These are phyloP conservation scores for Candida piceae DNA, from an alignment of 805 yeast species.

Conservation along the genomic window DNA sequence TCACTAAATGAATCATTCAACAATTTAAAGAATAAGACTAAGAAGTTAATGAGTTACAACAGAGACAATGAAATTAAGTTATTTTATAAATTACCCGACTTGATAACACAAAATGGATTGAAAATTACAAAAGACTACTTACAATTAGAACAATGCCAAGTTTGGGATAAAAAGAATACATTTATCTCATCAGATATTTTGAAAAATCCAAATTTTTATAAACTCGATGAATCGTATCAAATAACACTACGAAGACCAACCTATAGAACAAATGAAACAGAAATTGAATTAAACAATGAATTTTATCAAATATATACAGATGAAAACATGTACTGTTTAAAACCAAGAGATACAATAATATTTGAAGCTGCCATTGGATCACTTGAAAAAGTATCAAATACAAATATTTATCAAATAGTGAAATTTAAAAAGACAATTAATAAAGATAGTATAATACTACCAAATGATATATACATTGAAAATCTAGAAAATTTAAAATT, in stretches of 20 bases:
- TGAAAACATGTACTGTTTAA: constrained; percentile 1
- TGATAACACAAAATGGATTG: not conserved
- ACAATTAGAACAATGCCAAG: constrained; percentile 12
- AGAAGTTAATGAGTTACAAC: no score
- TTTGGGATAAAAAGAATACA: not conserved
- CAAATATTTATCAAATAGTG: constrained; percentile 8
- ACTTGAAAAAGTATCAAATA: constrained; percentile 4
- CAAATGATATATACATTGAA: constrained; percentile 36
- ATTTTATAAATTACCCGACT: no score
- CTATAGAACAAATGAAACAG: constrained; percentile 23
- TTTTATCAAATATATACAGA: constrained; percentile 31
- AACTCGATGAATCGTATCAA: constrained; percentile 37
- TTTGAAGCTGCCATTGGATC: constrained; percentile 15
- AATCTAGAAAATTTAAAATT: constrained; percentile 39
- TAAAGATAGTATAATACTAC: constrained; percentile 2
- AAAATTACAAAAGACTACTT: constrained; percentile 16
- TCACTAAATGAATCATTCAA: no score
- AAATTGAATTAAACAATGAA: constrained; percentile 26
- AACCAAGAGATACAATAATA: constrained; percentile 6
- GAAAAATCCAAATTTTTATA: constrained; percentile 36
- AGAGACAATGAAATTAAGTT: no score
- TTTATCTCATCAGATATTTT: constrained; percentile 36
- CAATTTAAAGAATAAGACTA: not conserved
- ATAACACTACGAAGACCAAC: constrained; percentile 40
- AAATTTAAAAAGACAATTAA: constrained; percentile 2